Conservation (phyloP, 2,329 filamentous ascomycete species). For the Raffaelea ambrosiae region DNA sequence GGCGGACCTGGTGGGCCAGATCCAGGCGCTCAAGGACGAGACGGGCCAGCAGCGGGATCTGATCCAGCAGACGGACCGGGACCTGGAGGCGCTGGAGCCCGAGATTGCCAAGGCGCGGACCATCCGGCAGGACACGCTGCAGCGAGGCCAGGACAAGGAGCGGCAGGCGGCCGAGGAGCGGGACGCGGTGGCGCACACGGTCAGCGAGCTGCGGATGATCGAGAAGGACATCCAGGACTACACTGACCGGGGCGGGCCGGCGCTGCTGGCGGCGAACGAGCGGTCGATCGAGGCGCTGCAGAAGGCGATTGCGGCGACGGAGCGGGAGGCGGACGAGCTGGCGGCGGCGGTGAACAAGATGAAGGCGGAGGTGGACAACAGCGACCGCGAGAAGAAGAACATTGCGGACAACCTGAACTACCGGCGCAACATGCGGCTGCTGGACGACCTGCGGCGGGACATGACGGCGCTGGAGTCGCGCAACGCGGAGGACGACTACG, state of each 20-base stretch:
- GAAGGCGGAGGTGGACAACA: constrained; percentile 67
- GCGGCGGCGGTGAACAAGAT: constrained; percentile 68
- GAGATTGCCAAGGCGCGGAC: constrained; percentile 67
- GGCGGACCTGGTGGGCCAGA: constrained; percentile 57
- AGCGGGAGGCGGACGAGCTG: constrained; percentile 59
- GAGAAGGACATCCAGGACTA: constrained; percentile 76
- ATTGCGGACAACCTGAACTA: constrained; percentile 86
- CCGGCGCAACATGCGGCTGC: constrained; percentile 61
- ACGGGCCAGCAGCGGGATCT: constrained; percentile 59
- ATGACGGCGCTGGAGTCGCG: constrained; percentile 68
- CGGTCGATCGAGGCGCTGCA: constrained; percentile 62
- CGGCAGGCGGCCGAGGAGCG: constrained; percentile 63
- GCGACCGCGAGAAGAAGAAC: constrained; percentile 74
- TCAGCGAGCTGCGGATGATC: constrained; percentile 68
- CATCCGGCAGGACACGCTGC: constrained; percentile 67
- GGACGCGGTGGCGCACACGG: constrained; percentile 61
- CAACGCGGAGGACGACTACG: constrained; percentile 75
- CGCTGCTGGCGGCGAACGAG: constrained; percentile 60
- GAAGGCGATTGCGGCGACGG: constrained; percentile 53
- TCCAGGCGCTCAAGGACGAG: constrained; percentile 64
- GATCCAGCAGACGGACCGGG: constrained; percentile 61
- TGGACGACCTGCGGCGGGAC: constrained; percentile 59
- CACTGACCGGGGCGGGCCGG: constrained; percentile 63
- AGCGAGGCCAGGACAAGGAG: constrained; percentile 64
- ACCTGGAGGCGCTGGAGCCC: constrained; percentile 66